Evolutionary conservation across 2,329 filamentous ascomycete genomes (phyloP).

Genomic region (Ascosphaera apis): DNA sequence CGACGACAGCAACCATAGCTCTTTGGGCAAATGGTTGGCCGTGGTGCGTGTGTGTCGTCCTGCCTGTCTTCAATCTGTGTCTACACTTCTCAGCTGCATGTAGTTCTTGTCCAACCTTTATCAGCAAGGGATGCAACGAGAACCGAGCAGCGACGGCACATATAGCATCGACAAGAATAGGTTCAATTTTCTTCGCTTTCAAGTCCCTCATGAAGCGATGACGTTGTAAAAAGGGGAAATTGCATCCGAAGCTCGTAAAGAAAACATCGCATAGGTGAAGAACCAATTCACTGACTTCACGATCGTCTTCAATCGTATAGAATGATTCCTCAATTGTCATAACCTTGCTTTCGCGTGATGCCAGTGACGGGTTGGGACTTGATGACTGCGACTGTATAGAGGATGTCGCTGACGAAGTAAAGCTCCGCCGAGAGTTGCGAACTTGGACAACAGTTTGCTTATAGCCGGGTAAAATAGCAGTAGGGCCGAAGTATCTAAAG

Average conservation of each 20-base stretch:
- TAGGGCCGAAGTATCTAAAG: constrained; percentile 76
- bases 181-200: constrained; percentile 57
- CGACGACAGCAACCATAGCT: constrained; percentile 60
- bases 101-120: constrained; percentile 8
- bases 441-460: constrained; percentile 55
- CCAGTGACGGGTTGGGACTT: constrained; percentile 11
- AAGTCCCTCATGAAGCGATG: constrained; percentile 52
- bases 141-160: constrained; percentile 66
- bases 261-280: constrained; percentile 57
- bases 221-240: constrained; percentile 58
- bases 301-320: constrained; percentile 50
- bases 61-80: constrained; percentile 12
- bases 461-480: constrained; percentile 74
- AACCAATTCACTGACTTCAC: constrained; percentile 52
- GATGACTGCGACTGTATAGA: constrained; percentile 4
- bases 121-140: constrained; percentile 34
- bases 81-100: constrained; percentile 29
- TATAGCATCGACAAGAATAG: constrained; percentile 68
- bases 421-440: constrained; percentile 27
- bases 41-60: constrained; percentile 35
- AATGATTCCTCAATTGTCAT: too few relatives aligned
- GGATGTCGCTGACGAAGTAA: constrained; percentile 11
- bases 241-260: constrained; percentile 62
- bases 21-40: constrained; percentile 59
- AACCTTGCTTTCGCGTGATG: too few relatives aligned